Base-by-base conservation (phyloP, 2,329 filamentous ascomycete species). In the Microdochium nivale region DNA sequence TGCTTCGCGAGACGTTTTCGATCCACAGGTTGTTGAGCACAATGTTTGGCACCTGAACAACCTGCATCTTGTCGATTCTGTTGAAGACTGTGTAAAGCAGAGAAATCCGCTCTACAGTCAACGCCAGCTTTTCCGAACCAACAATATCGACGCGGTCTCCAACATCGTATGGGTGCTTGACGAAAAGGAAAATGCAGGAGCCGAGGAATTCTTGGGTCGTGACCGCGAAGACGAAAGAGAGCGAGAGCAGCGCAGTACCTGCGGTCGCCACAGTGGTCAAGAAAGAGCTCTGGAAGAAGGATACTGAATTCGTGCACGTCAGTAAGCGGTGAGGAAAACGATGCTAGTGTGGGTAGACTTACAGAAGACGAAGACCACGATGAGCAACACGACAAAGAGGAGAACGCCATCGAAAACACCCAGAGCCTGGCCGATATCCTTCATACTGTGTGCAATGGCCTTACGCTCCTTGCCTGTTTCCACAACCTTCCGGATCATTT, bases 131-230 rank as follows among this genome's bases (percentile, higher is more conserved):
- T 55, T 74, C 70, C 9, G 70, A 66, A 16, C 76, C 76, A 50
- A 67, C 72, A 56, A 97, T 87, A 61, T 96, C 90, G 44, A 97
- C 88, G 25, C 94, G 86, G 67, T 99, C 94, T 55, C 92, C 91
- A 23, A 97, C 90, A 65, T 99, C 94, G 67, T 88, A 97, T 0
- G 94, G 92, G 67, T 99, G 94, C 75, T 99, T 99, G 74, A 97
- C 90, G 62, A 99, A 99, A 1, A 99, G 75, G 75, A 99, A 99
- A 63, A 99, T 96, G 74, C 92, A 97, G 35, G 91, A 96, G 62
- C 92, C 92, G n/a, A 99, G 81, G 56, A 99, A 87, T 69, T 99
- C 94, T 69, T 96, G 91, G 3, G 87, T 86, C 1, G 91, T 96
- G 52, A 87, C 86, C 24, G 91, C 86, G 67, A 99, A 97, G 60